Evolutionary conservation across 176 grass and related monocot species (phyloP), one percentile per base, ranked within the genome.

Genomic region (Phyllostachys edulis): DNA sequence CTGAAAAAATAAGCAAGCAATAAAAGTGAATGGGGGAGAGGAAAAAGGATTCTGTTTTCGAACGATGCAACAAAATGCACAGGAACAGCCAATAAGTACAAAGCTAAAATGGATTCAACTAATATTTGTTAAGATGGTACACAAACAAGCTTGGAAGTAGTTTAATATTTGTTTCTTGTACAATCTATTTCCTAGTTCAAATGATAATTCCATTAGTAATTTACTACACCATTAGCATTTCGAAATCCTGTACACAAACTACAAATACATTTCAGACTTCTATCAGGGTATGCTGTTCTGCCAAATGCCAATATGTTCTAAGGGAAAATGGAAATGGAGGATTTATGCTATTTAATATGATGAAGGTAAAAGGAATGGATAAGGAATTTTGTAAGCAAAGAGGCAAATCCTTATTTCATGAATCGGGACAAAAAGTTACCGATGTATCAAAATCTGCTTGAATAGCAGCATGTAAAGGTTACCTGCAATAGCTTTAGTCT

Each of bases 401-500:
- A 42, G 50, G 5, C 16, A 66, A 42, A 78, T 72, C 0, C 3
- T 20, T 56, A 45, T 68, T 80, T n/a, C 10, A 80, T 51, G 54
- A 39, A 61, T 20, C 11, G 8, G 23, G 23, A 47, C 7, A 32
- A 49, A 0, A 32, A 42, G 8, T 29, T 57, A 29, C 39, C 14
- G 1, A 42, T 14, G 34, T 42, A 47, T 62, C 21, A 85, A 32
- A 85, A 87, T 67, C 1, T 59, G 32, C 42, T 79, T 49, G 42
- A 63, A 73, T 64, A 67, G 52, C 29, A 76, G 55, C 8, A 9
- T 47, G 23, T 39, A 8, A 50, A 62, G n/a, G 38, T 87, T 89
- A 89, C 94, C 89, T 85, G 91, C 79, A 56, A 97, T 97, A 74
- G 91, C 86, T 90, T 93, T 93, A 63, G 89, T 93, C 71, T 93